These are phyloP conservation scores for Xerocomellus intermedius DNA, from an alignment of 768 basidiomycete genomes.

Conservation along the genomic window DNA sequence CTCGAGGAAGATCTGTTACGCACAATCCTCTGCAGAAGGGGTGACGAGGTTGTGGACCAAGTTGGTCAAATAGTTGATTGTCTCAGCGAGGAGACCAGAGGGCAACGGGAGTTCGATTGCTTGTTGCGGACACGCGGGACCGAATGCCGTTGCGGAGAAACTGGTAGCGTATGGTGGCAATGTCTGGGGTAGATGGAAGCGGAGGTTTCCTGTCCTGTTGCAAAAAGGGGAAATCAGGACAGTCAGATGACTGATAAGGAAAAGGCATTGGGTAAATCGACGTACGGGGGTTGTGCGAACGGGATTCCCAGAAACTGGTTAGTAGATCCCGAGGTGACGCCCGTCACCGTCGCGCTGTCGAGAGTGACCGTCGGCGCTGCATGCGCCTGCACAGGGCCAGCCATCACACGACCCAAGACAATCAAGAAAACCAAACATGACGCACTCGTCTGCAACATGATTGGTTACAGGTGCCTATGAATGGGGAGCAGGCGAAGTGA, in stretches of 20 bases:
- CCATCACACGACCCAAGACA: background rate
- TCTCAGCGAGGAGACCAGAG: constrained; percentile 17
- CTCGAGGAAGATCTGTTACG: constrained; percentile 10
- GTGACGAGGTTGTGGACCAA: constrained; percentile 31
- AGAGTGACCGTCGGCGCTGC: constrained; percentile 27
- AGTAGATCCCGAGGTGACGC: constrained; percentile 21
- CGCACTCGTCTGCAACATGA: background rate
- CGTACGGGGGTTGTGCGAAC: constrained; percentile 40
- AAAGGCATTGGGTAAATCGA: background rate
- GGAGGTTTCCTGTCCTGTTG: constrained; percentile 32
- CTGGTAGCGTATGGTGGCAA: constrained; percentile 5
- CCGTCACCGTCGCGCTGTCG: constrained; percentile 30
- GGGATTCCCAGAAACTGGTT: constrained; percentile 41
- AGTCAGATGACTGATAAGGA: too few species aligned
- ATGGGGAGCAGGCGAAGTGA: too few species aligned
- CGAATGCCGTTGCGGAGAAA: constrained; percentile 3
- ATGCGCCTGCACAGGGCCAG: background rate
- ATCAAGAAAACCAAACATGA: background rate
- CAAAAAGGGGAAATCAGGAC: too few species aligned
- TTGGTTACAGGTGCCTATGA: too few species aligned
- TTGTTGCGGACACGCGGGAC: constrained; percentile 14
- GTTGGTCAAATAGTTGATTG: constrained; percentile 23
- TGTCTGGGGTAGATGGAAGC: constrained; percentile 29
- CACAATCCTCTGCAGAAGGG: constrained; percentile 46
- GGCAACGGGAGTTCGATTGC: background rate